These are phyloP conservation scores for Neurospora sp. DNA, from an alignment of 495 filamentous ascomycete genomes.

Conservation along the genomic window DNA sequence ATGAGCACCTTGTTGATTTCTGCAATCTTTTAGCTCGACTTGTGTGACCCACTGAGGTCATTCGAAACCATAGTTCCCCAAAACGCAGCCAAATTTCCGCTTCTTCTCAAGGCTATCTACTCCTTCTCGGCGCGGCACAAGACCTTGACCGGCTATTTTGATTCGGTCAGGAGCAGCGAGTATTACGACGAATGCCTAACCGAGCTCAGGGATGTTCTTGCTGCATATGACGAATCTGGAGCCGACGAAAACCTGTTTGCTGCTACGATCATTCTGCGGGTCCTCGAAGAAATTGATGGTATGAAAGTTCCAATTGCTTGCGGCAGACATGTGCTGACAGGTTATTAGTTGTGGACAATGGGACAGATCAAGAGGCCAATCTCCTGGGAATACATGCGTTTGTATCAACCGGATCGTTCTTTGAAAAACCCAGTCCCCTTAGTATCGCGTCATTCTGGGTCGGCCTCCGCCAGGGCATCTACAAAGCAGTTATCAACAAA, in stretches of 20 bases:
- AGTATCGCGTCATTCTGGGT: constrained; percentile 47
- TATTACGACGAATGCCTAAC: constrained; percentile 44
- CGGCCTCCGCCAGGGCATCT: constrained; percentile 47
- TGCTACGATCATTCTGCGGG: constrained; percentile 49
- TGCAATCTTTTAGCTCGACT: constrained; percentile 35
- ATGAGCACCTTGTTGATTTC: neutral
- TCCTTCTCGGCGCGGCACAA: constrained; percentile 48
- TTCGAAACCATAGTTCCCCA: constrained; percentile 46
- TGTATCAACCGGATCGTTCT: constrained; percentile 23
- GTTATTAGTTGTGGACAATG: constrained; percentile 24
- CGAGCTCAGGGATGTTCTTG: constrained; percentile 35
- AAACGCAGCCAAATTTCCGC: constrained; percentile 37
- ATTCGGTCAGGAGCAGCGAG: constrained; percentile 34
- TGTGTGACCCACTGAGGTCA: constrained; percentile 44
- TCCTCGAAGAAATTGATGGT: constrained; percentile 54
- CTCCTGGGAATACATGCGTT: constrained; percentile 43
- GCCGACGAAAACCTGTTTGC: constrained; percentile 51
- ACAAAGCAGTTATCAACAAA: constrained; percentile 42
- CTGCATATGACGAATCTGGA: constrained; percentile 41
- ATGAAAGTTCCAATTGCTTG: constrained; percentile 2
- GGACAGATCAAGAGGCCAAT: constrained; percentile 32
- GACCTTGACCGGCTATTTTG: constrained; percentile 34
- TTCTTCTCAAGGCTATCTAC: constrained; percentile 49
- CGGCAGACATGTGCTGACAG: constrained; percentile 4
- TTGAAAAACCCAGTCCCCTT: constrained; percentile 23